Evolutionary conservation across 176 grass and related monocot genomes (phyloP), one percentile per base, ranked within the genome.

Genomic region (Oryza longistaminata): DNA sequence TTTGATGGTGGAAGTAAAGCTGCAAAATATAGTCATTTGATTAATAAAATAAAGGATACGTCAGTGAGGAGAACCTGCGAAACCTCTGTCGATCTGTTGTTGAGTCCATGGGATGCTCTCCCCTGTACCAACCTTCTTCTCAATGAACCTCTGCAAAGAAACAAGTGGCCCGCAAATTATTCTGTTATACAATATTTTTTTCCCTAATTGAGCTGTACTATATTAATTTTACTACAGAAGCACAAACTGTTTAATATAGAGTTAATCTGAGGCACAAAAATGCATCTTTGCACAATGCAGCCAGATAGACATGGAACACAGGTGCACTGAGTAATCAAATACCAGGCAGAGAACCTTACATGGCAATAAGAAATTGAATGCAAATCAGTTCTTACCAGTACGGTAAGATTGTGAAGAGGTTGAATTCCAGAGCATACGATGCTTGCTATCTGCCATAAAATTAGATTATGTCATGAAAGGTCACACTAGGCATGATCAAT

Each of bases 351-450:
- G 0, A 44, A 74, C 6, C 12, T 61, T 40, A 90, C 35, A 55
- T 82, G 42, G 11, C 22, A 53, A 46, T 39, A 87, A 73, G 44
- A 9, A 72, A 68, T 70, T 13, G 37, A 68, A 7, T 40, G 7
- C 24, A 45, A 62, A 9, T 70, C 46, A 60, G 46, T 44, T 70
- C 85, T 91, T 81, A 91, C 89, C 81, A 81, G 4, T 34, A 91
- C 25, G 6, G 89, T 70, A 37, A 64, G 76, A 80, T 87, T 91
- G 3, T 91, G 89, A 79, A 76, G 70, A 66, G 89, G 89, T 71
- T 91, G 89, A 91, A 91, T 87, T 34, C 81, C 85, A 87, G 85
- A 84, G 76, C 64, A 79, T 27, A 91, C 85, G 81, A 91, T 91
- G 81, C 25, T 81, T 53, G 85, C 75, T 43, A 91, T 76, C 89